Base-by-base conservation (phyloP, 305 asterid genomes). In the Fraxinus platypoda region DNA sequence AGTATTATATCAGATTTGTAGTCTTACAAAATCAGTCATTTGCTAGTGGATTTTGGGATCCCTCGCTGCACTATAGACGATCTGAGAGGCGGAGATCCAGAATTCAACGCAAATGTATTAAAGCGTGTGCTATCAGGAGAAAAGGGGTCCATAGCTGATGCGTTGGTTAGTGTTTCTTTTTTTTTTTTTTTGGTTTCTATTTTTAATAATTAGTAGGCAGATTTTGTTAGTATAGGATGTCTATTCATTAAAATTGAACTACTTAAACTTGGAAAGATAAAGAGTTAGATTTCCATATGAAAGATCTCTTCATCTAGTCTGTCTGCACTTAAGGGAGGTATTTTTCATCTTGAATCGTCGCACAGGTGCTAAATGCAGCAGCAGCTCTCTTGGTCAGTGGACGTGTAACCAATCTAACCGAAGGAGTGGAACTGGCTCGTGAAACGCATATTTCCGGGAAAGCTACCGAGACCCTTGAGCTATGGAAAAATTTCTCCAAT, bases 131-230 rank as follows among this genome's bases (percentile, higher is more conserved):
- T 91, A 13, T 78, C 88, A 28, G 94, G 94, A 31, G 91, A 88
- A 81, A 84, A 66, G 80, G 94, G 94, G 77, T 88, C 91, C 71
- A 82, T 88, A 70, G 93, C 91, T 38, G 92, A 91, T 85, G 92
- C 94, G 76, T 75, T 91, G 43, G 94, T 90, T 79, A 66, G 74
- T 83, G 92, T 49, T 78, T 3, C 17, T 28, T 82, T 21, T 13
- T 9, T 75, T 9, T 2, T 0, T 41, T 41, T 41, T 37, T 37
- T 35, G n/a, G 19, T 57, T 2, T 38, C n/a, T 12, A 12, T 25
- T 9, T 59, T 26, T 57, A 77, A 46, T 38, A 11, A 25, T 26
- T 41, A 23, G 21, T 72, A 6, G 31, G 11, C 37, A 33, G 9
- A 33, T 35, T 43, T 52, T 19, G 57, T 80, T 68, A 71, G 8